Evolutionary conservation across 225 moss, liverwort and hornwort genomes (phyloP).

Genomic region (Polytrichum formosum): DNA sequence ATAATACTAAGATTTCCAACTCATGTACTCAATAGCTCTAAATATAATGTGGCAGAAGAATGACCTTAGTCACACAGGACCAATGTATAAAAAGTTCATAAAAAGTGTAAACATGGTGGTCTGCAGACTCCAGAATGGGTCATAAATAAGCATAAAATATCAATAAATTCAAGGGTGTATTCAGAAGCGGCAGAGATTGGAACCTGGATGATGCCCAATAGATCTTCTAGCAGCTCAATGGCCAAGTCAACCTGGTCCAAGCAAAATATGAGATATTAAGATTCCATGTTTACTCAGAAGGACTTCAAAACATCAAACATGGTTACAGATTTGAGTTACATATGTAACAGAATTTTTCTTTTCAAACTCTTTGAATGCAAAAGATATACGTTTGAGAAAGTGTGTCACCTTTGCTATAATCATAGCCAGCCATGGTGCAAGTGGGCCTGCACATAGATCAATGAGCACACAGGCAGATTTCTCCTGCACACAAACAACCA

Average conservation of each 20-base stretch:
- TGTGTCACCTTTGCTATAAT: slow-evolving; percentile 78
- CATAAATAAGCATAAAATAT: too few relatives aligned
- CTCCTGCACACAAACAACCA: slow-evolving; percentile 49
- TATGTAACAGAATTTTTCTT: background rate
- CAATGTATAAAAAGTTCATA: too few relatives aligned
- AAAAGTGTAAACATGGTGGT: too few relatives aligned
- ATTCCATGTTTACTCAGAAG: background rate
- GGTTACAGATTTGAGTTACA: background rate
- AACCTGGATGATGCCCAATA: slow-evolving; percentile 88
- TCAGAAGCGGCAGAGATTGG: background rate
- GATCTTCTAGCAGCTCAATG: slow-evolving; percentile 82
- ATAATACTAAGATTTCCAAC: background rate
- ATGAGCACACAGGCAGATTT: slow-evolving; percentile 97
- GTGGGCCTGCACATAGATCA: slow-evolving; percentile 85
- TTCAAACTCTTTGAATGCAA: background rate
- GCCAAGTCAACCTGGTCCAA: slow-evolving; percentile 74
- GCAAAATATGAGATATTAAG: background rate
- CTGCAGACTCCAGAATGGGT: too few relatives aligned
- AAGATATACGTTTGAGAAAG: background rate
- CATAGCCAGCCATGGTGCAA: slow-evolving; percentile 88
- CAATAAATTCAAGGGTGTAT: too few relatives aligned
- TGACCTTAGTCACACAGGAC: too few relatives aligned
- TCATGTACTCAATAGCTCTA: background rate
- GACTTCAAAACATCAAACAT: background rate
- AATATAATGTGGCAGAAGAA: background rate